Evolutionary conservation across 805 yeast species (phyloP).

Genomic region (Cephaloascus albidus): DNA sequence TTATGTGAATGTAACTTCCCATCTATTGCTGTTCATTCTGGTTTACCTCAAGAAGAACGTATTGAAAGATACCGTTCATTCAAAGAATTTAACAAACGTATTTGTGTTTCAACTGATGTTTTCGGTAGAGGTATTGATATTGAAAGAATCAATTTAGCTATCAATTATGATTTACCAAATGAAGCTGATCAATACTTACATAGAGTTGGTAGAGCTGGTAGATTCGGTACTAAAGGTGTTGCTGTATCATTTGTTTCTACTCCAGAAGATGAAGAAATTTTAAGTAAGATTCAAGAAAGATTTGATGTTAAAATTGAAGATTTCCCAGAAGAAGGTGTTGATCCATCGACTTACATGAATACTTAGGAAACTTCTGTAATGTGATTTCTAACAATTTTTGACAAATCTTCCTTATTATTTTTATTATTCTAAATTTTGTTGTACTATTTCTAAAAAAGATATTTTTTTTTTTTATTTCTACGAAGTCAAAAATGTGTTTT

Average conservation of each 20-base stretch:
- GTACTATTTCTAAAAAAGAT: too few relatives aligned
- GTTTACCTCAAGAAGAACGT: conserved; percentile 95
- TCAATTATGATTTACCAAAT: conserved; percentile 91
- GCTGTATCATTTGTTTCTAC: conserved; percentile 85
- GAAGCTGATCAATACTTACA: conserved; percentile 98
- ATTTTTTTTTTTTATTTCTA: too few relatives aligned
- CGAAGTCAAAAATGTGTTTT: too few relatives aligned
- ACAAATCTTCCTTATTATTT: too few relatives aligned
- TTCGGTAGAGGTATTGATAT: conserved; percentile 99
- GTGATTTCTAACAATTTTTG: too few relatives aligned
- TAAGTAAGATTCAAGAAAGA: conserved; percentile 90
- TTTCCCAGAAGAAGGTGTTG: conserved; percentile 97
- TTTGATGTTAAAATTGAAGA: conserved; percentile 92
- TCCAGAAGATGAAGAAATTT: conserved; percentile 81
- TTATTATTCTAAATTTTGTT: too few relatives aligned
- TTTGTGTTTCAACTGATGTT: conserved; percentile 96
- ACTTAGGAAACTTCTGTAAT: too few relatives aligned
- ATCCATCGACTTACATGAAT: conserved; percentile 96
- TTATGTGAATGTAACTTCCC: conserved; percentile 93
- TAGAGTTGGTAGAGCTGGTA: conserved; percentile 99
- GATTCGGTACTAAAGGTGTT: conserved; percentile 98
- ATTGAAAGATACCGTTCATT: conserved; percentile 92
- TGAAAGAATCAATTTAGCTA: conserved; percentile 96
- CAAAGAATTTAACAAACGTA: conserved; percentile 97
- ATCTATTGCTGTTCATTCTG: conserved; percentile 92